Conservation (phyloP, 2,329 filamentous ascomycete genomes). For the Emergomyces pasteurianus region DNA sequence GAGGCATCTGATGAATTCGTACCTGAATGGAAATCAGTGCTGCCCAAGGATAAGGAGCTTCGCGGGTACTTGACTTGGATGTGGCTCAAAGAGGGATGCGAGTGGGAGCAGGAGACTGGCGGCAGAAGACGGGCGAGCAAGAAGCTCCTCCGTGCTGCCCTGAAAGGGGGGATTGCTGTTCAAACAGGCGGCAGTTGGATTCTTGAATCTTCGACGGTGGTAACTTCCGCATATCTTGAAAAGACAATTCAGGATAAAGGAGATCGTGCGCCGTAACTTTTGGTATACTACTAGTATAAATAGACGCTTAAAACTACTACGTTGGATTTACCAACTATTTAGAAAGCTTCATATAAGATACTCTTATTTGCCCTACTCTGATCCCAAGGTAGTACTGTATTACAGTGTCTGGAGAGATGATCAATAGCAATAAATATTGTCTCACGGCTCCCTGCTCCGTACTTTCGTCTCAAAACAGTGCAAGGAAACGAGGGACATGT, state of each 20-base stretch:
- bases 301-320: background rate
- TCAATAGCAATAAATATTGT: background rate
- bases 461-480: background rate
- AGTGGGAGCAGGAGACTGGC: constrained; percentile 66
- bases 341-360: background rate
- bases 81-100: constrained; percentile 78
- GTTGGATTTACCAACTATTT: background rate
- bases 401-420: background rate
- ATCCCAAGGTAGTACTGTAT: background rate
- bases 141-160: constrained; percentile 27
- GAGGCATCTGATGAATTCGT: constrained; percentile 45
- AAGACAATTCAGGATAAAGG: background rate
- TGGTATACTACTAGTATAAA: background rate
- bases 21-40: constrained; percentile 82
- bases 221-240: constrained; percentile 8
- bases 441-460: too few relatives aligned
- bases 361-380: background rate
- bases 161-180: constrained; percentile 29
- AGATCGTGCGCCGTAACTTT: background rate
- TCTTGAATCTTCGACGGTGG: constrained; percentile 23
- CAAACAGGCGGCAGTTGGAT: constrained; percentile 31
- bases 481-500: background rate
- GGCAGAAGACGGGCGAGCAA: constrained; percentile 29
- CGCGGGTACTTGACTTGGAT: constrained; percentile 77
- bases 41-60: constrained; percentile 79